phyloP scores from a whole-genome alignment of 371 early-diverging fungal species.

The Funneliformis caledonium region DNA sequence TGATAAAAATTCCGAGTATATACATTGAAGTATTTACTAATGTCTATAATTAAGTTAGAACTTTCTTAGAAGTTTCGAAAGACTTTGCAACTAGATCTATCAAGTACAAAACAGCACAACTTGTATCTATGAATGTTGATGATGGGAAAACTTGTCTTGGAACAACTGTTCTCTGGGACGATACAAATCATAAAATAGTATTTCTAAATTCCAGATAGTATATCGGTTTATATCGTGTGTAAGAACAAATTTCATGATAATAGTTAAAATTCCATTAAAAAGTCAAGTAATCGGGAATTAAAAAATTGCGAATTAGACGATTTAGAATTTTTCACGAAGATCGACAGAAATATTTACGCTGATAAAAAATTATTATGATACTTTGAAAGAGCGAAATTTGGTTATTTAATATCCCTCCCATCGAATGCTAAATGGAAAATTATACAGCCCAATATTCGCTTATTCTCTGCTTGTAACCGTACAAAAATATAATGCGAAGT shows the following conservation, averaged over 20 bases:
- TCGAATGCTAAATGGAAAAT: too few relatives aligned
- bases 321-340: slow-evolving; percentile 35
- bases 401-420: too few relatives aligned
- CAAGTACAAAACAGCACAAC: slow-evolving; percentile 20
- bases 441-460: too few relatives aligned
- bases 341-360: background rate
- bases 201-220: slow-evolving; percentile 36
- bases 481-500: too few relatives aligned
- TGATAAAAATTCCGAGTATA: background rate
- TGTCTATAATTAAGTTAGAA: background rate
- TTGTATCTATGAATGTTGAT: background rate
- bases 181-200: slow-evolving; percentile 38
- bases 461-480: too few relatives aligned
- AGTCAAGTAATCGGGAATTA: slow-evolving; percentile 9
- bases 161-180: slow-evolving; percentile 38
- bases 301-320: slow-evolving; percentile 28
- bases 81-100: slow-evolving; percentile 40
- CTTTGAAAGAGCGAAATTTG: too few relatives aligned
- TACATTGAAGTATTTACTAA: slow-evolving; percentile 37
- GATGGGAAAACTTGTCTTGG: slow-evolving; percentile 2
- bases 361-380: too few relatives aligned
- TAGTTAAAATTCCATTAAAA: slow-evolving; percentile 27
- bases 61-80: slow-evolving; percentile 31
- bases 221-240: slow-evolving; percentile 35
- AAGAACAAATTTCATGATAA: slow-evolving; percentile 26